Evolutionary conservation across 2,329 filamentous ascomycete genomes (phyloP).

Genomic region (Clarireedia sp.): DNA sequence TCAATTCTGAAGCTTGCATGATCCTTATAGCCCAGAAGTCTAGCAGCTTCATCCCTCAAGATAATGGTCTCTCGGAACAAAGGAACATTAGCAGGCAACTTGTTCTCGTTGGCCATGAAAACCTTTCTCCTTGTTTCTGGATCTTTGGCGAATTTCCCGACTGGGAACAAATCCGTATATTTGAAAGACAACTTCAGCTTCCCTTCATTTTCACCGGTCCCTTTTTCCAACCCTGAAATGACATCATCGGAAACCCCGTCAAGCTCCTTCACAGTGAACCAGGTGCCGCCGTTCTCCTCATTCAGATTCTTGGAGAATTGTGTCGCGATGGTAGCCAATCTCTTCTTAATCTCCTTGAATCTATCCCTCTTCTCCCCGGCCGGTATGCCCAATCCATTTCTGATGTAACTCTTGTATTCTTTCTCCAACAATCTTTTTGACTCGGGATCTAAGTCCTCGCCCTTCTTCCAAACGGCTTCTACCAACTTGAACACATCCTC

Average conservation of each 20-base stretch:
- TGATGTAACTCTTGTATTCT: conserved; percentile 68
- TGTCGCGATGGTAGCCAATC: conserved; percentile 65
- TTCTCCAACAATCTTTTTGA: conserved; percentile 67
- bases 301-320: conserved; percentile 74
- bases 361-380: conserved; percentile 63
- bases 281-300: conserved; percentile 73
- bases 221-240: conserved; percentile 59
- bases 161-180: conserved; percentile 73
- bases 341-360: conserved; percentile 82
- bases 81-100: conserved; percentile 57
- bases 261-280: conserved; percentile 67
- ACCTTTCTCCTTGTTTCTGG: conserved; percentile 60
- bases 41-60: conserved; percentile 70
- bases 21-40: conserved; percentile 67
- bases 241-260: conserved; percentile 69
- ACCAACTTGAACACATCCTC: conserved; percentile 70
- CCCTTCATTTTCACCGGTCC: conserved; percentile 62
- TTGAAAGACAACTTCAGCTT: conserved; percentile 73
- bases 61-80: conserved; percentile 69
- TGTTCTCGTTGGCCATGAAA: conserved; percentile 72
- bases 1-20: conserved; percentile 71
- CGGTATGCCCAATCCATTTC: conserved; percentile 66
- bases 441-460: conserved; percentile 59
- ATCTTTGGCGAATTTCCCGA: conserved; percentile 68
- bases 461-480: conserved; percentile 47